phyloP scores from a whole-genome alignment of 2,329 filamentous ascomycete species.

The Botrytis elliptica region DNA sequence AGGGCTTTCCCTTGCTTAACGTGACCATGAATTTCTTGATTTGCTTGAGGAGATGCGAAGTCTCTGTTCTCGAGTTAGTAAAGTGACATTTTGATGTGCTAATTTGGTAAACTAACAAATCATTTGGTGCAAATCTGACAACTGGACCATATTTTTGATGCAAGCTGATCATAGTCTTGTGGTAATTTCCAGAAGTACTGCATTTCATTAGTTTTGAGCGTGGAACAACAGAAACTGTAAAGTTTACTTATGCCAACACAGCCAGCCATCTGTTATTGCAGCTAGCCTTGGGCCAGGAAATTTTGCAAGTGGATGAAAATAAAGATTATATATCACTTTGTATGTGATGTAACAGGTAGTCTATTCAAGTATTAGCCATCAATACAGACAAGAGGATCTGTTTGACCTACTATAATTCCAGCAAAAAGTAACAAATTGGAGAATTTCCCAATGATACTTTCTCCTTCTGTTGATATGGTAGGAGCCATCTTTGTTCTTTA shows the following conservation, averaged over 20 bases:
- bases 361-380: not conserved
- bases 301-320: constrained; percentile 18
- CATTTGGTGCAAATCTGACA: constrained; percentile 8
- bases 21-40: constrained; percentile 21
- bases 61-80: constrained; percentile 4
- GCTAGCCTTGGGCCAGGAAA: constrained; percentile 21
- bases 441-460: not conserved
- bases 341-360: not conserved
- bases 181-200: constrained; percentile 1
- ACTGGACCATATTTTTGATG: constrained; percentile 14
- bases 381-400: not conserved
- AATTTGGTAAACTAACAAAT: not conserved
- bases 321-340: constrained; percentile 16
- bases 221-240: not conserved
- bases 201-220: not conserved
- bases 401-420: constrained; percentile 10
- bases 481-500: not conserved
- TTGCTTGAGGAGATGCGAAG: constrained; percentile 12
- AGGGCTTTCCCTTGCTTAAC: constrained; percentile 1
- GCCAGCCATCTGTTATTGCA: constrained; percentile 12
- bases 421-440: not conserved
- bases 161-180: constrained; percentile 4
- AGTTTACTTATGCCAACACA: constrained; percentile 7
- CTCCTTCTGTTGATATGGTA: not conserved
- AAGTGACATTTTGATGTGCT: not conserved